Base-by-base conservation (phyloP, 2,329 filamentous ascomycete species). In the Aureobasidium pullulans region DNA sequence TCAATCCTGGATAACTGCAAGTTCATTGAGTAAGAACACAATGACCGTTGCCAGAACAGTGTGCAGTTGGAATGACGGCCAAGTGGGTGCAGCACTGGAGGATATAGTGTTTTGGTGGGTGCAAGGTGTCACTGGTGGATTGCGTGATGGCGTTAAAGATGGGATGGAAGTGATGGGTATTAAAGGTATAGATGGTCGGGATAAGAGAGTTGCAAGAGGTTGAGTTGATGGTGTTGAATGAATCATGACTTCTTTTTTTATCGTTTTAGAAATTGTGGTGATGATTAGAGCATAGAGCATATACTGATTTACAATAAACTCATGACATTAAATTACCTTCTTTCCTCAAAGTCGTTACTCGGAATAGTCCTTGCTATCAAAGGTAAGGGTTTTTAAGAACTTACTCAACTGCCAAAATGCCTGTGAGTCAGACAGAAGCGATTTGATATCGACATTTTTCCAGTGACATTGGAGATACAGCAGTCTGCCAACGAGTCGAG, bases 131-230 rank as follows among this genome's bases (percentile, higher is more conserved):
- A 79, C 83, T 1, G 85, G 84, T 13, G 88, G 87, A 0, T 75
- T 90, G 43, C 83, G 84, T 65, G 84, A 89, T 64, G 85, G 87
- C 6, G 74, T 78, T 37, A 78, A 76, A 1, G 79, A 84, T 62
- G 82, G 82, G 0, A 74, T 84, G 69, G 68, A 72, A 19, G 72
- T 79, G 43, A 62, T 81, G 49, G 76, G 77, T 2, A 61, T 64
- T 60, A 68, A 47, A 34, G 15, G 16, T 4, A 19, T 37, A 37
- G 52, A 57, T 8, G 31, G 13, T 10, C 29, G 52, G 3, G 40
- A 37, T 13, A 46, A 42, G 52, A 36, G 50, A 34, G 29, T 11
- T 39, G 36, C 48, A 8, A 23, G 48, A 39, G 36, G 34, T 39
- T 52, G 36, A 52, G 23, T 23, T 23, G 23, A 23, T 23, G 23